Evolutionary conservation across 2,329 filamentous ascomycete genomes (phyloP), one percentile per base, ranked within the genome.

Genomic region (Phyllosticta paracitricarpa): DNA sequence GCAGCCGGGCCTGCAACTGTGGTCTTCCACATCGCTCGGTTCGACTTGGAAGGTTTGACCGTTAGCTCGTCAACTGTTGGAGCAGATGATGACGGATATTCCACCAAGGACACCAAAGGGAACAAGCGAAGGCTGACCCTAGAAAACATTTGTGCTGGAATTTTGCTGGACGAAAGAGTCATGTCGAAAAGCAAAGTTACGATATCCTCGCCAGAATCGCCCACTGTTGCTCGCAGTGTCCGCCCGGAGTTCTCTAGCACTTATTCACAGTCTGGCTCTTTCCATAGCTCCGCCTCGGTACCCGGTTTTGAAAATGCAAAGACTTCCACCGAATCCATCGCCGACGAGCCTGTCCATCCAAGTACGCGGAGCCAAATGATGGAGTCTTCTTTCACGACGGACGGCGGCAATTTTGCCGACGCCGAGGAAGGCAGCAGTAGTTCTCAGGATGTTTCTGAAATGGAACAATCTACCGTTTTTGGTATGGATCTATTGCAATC

Each of bases 21-120:
- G 19, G 60, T 58, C 68, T 77, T 92, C 33, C 80, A 82, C 24
- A 75, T 91, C 14, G 83, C 87, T 22, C 78, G 80, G 59, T 80
- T 90, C 48, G 81, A 84, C 61, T 81, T 90, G 4, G 86, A 90
- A 65, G 87, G 86, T 2, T 80, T 89, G 56, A 69, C 40, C 5
- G 40, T 48, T 1, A 48, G 12, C 14, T n/a, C 40, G n/a, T 48
- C 40, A 17, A 48, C 68, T 6, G 64, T 55, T 66, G 69, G 28
- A 63, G 63, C 48, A 61, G 68, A 5, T 40, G 61, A 22, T 69
- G 67, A 56, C 63, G 54, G n/a, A 48, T 59, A 17, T 61, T 58
- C 10, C 55, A 35, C 24, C 56, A 63, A 25, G 54, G 25, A 52
- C 78, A 25, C 87, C 83, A 69, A 78, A 85, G 62, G 86, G 86